A percentile compares a stretch with the other conserved stretches of the same genome.
phyloP scores from a whole-genome alignment of 2,329 filamentous ascomycete genomes.

The Sphaceloma murrayae region DNA sequence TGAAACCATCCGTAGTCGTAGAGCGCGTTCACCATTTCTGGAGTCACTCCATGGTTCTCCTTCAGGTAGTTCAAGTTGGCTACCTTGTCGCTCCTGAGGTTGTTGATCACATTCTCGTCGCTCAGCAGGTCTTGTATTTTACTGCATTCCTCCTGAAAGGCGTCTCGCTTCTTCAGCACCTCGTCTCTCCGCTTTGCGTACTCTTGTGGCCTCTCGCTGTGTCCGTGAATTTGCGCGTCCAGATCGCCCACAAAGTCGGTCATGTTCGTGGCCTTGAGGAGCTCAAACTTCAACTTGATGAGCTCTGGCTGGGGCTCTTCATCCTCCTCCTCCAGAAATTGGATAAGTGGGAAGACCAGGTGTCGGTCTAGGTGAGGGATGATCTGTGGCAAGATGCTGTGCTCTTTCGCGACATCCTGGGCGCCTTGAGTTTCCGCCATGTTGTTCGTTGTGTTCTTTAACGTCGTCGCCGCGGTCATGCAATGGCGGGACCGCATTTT shows the following conservation, averaged over 20 bases:
- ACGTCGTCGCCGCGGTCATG: conserved; percentile 17
- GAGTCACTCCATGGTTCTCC: conserved; percentile 88
- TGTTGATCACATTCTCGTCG: conserved; percentile 80
- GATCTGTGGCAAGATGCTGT: conserved; percentile 79
- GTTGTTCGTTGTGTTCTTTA: conserved; percentile 22
- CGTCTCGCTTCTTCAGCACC: conserved; percentile 71
- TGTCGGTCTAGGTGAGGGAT: conserved; percentile 91
- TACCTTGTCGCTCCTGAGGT: conserved; percentile 91
- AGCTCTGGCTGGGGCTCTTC: conserved; percentile 66
- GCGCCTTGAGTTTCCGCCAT: conserved; percentile 33
- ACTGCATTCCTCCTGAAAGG: conserved; percentile 75
- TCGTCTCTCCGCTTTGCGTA: conserved; percentile 84
- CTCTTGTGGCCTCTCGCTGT: conserved; percentile 68
- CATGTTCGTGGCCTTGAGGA: conserved; percentile 98
- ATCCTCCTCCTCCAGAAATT: conserved; percentile 73
- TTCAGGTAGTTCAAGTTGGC: conserved; percentile 98
- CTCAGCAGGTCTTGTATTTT: conserved; percentile 81
- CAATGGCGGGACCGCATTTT: conserved; percentile 12
- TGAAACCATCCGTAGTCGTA: conserved; percentile 96
- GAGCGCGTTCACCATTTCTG: conserved; percentile 90
- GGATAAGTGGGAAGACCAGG: conserved; percentile 89
- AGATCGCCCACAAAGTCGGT: conserved; percentile 91
- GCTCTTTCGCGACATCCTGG: conserved; percentile 55
- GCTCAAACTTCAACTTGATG: conserved; percentile 78
- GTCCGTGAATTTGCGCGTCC: conserved; percentile 78